These are phyloP conservation scores for Phytophthora ramorum DNA, from an alignment of 352 stramenopile genomes.

Conservation along the genomic window DNA sequence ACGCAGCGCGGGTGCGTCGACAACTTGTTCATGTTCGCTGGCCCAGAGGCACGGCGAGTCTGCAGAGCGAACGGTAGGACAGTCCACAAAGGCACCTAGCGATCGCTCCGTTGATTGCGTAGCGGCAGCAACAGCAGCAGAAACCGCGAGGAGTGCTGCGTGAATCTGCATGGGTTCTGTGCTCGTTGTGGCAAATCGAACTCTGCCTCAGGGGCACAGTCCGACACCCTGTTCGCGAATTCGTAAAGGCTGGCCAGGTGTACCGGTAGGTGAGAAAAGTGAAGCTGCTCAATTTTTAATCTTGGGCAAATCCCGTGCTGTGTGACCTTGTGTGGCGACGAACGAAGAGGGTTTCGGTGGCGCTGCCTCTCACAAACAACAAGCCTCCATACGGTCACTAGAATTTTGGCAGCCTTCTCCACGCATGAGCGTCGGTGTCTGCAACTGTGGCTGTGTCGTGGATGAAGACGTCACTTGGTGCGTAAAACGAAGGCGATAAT, in stretches of 20 bases:
- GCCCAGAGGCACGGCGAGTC: slow-evolving; percentile 63
- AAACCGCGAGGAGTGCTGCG: slow-evolving; percentile 16
- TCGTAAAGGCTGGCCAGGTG: slow-evolving; percentile 29
- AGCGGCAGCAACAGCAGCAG: slow-evolving; percentile 5
- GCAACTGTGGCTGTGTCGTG: too few species aligned
- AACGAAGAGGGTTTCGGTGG: background rate
- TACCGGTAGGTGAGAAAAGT: slow-evolving; percentile 18
- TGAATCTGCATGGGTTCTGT: slow-evolving; percentile 16
- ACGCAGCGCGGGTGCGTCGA: slow-evolving; percentile 51
- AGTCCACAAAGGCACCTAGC: slow-evolving; percentile 63
- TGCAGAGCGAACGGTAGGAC: slow-evolving; percentile 30
- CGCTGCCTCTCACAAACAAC: background rate
- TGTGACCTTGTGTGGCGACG: background rate
- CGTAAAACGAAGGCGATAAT: background rate
- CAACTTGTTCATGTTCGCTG: slow-evolving; percentile 45
- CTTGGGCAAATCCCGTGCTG: background rate
- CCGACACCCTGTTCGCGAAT: slow-evolving; percentile 11
- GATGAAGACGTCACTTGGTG: too few species aligned
- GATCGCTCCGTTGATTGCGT: slow-evolving; percentile 33
- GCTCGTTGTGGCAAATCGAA: slow-evolving; percentile 4
- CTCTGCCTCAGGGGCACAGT: slow-evolving; percentile 6
- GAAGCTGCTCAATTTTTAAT: slow-evolving; percentile 7
- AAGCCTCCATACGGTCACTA: background rate
- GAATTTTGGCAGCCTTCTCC: background rate
- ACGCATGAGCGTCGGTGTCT: background rate